phyloP scores from a whole-genome alignment of 202 grass and related monocot genomes.

The Schoenoplectus tabernaemontani region DNA sequence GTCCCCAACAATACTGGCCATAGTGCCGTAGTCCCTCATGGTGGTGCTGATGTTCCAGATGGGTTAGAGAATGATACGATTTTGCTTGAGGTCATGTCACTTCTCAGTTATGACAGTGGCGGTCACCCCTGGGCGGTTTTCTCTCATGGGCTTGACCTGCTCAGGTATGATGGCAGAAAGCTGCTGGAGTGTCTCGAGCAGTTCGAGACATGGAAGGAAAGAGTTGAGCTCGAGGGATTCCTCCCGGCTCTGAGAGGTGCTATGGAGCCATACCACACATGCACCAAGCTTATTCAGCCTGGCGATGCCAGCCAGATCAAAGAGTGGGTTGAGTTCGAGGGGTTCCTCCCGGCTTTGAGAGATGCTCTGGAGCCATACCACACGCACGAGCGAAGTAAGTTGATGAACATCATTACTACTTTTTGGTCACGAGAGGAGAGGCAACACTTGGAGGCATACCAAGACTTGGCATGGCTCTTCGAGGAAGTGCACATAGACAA shows the following conservation, averaged over 20 bases:
- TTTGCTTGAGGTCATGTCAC: slow-evolving; percentile 33
- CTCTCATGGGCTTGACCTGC: slow-evolving; percentile 19
- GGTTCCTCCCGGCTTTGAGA: too few relatives aligned
- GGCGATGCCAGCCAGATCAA: too few relatives aligned
- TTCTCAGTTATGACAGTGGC: slow-evolving; percentile 38
- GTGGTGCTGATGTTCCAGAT: not conserved
- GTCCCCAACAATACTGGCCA: not conserved
- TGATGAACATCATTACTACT: not conserved
- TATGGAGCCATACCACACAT: too few relatives aligned
- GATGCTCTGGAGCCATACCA: slow-evolving; percentile 18
- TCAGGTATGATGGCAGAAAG: slow-evolving; percentile 20
- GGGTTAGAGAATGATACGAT: slow-evolving; percentile 33
- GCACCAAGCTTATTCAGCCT: too few relatives aligned
- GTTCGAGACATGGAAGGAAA: slow-evolving; percentile 30
- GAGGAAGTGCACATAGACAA: slow-evolving; percentile 37
- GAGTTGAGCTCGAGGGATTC: slow-evolving; percentile 13
- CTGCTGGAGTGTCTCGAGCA: slow-evolving; percentile 23
- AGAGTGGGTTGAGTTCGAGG: too few relatives aligned
- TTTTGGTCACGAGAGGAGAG: slow-evolving; percentile 24
- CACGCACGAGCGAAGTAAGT: slow-evolving; percentile 21
- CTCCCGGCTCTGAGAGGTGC: too few relatives aligned
- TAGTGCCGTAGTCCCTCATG: not conserved
- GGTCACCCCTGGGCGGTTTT: slow-evolving; percentile 35
- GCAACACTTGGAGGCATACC: slow-evolving; percentile 32
- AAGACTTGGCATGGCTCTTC: slow-evolving; percentile 29